Conservation (phyloP, 768 basidiomycete species). For the Boletus eberwhitei region DNA sequence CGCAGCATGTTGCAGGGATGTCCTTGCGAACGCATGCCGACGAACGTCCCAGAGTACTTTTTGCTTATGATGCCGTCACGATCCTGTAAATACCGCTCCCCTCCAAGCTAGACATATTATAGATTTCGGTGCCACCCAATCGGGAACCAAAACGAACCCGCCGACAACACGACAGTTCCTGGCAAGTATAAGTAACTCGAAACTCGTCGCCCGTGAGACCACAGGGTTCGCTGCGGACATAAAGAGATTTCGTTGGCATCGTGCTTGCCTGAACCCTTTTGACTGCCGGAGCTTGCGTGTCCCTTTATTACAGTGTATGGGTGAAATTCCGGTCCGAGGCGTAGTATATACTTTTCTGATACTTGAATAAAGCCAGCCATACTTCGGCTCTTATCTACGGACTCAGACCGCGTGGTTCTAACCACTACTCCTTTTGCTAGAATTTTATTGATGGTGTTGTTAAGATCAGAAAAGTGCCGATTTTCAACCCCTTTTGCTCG, state of each 20-base stretch:
- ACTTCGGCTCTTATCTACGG: not conserved
- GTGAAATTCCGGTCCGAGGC: not conserved
- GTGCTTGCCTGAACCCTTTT: constrained; percentile 2
- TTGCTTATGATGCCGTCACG: constrained; percentile 2
- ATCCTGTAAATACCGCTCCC: not conserved
- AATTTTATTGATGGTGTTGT: no score
- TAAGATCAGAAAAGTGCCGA: no score
- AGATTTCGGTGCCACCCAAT: not conserved
- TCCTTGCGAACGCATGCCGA: not conserved
- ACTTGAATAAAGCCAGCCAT: not conserved
- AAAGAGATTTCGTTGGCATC: not conserved
- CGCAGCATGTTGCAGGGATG: constrained; percentile 3
- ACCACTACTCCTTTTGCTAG: no score
- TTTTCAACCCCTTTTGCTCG: no score
- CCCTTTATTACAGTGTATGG: not conserved
- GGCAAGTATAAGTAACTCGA: not conserved
- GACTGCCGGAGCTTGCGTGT: not conserved
- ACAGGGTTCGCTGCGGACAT: constrained; percentile 3
- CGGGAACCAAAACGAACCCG: constrained; percentile 1
- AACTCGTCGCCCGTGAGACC: constrained; percentile 4
- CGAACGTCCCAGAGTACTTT: not conserved
- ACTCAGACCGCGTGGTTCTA: not conserved
- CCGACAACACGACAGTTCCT: not conserved
- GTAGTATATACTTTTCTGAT: not conserved
- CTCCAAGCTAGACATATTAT: not conserved